Conservation (phyloP, 345 rosid species). For the Syzygium aqueum region DNA sequence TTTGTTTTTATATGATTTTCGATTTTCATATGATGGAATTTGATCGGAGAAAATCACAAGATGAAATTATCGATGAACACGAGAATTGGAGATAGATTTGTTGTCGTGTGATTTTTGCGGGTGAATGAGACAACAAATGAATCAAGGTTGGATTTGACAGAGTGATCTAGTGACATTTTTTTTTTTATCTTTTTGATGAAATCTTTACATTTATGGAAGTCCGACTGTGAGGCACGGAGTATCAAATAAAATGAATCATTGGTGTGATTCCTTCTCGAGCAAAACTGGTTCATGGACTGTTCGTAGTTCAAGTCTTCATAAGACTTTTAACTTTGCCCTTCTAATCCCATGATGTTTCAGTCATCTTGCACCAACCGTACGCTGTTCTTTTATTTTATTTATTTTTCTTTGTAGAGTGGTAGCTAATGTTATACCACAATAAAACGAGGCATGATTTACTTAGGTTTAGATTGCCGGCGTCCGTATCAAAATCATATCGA, state of each 20-base stretch:
- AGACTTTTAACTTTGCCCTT: background rate
- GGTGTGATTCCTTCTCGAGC: background rate
- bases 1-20: too few species aligned
- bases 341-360: too few species aligned
- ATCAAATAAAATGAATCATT: background rate
- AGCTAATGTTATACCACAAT: background rate
- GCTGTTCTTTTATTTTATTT: too few species aligned
- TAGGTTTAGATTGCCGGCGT: too few species aligned
- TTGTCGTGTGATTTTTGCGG: too few species aligned
- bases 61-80: background rate
- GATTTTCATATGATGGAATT: background rate
- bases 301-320: background rate
- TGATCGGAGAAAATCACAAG: background rate
- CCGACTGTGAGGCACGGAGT: background rate
- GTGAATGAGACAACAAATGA: too few species aligned
- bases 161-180: too few species aligned
- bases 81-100: too few species aligned
- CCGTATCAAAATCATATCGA: too few species aligned
- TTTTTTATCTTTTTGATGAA: background rate
- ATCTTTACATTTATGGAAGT: background rate
- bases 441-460: too few species aligned
- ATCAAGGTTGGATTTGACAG: too few species aligned
- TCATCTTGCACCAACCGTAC: too few species aligned
- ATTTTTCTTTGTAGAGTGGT: background rate
- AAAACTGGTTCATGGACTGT: background rate